Base-by-base conservation (phyloP, 2,329 filamentous ascomycete genomes). In the Colletotrichum sp. region DNA sequence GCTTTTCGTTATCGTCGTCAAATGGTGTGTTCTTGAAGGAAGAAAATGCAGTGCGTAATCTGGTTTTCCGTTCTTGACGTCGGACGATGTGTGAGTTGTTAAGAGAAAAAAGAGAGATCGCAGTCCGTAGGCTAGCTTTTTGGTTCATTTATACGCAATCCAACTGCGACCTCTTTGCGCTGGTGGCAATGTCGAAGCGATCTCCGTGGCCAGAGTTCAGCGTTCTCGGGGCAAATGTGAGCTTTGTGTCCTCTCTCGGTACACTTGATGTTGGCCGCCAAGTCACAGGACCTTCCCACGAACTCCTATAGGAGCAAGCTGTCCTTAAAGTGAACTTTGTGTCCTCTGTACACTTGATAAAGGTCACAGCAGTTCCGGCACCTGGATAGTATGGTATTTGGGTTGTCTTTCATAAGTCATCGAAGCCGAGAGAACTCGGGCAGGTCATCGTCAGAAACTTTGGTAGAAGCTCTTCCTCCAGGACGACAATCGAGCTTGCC, bases 401-500 rank as follows among this genome's bases (percentile, higher is more conserved):
- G 8, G n/a, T 52, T 49, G 39, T 49, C 18, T 28, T 28, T 2
- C 5, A 13, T 24, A 12, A 52, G 3, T 24, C 44, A 52, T 52
- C 44, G n/a, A 52, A 21, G n/a, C n/a, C 44, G n/a, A 52, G 44
- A 21, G n/a, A 52, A 24, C 44, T 52, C 10, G 6, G 44, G 10
- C n/a, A 52, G n/a, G 44, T 52, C n/a, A 52, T 52, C 2, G 6
- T 13, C n/a, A 5, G 4, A 12, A 21, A 21, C 4, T 52, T 52
- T 52, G 10, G 10, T 52, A 52, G 44, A 52, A 8, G n/a, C n/a
- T 52, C 44, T 21, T 52, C 3, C n/a, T 21, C n/a, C 44, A 4
- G 1, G 2, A 12, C n/a, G 12, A 4, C 44, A 7, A 2, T 21
- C 5, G 44, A 5, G 3, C 12, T 12, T 49, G 4, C 6, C 10